Conservation (phyloP, 164 flowering plant genomes). For the Saururus chinensis region DNA sequence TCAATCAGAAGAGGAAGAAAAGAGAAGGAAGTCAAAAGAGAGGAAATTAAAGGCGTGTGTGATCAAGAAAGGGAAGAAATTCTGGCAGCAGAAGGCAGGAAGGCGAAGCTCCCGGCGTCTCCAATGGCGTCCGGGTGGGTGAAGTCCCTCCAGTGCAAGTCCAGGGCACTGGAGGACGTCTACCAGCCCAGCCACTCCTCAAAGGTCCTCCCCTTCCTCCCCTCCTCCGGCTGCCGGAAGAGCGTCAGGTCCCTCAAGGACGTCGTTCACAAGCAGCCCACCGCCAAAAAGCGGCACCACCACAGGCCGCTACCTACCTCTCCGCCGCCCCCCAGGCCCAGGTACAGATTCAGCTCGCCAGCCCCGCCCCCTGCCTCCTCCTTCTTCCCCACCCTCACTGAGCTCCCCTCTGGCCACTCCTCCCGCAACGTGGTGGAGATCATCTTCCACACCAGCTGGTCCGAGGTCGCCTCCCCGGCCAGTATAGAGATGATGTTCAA, state of each 20-base stretch:
- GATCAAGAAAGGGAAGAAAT: too few species aligned
- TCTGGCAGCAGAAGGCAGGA: neutral
- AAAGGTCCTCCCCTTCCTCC: slow-evolving; percentile 20
- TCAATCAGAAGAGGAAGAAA: too few species aligned
- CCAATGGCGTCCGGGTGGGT: slow-evolving; percentile 83
- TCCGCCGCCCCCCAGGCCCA: slow-evolving; percentile 6
- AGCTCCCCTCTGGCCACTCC: slow-evolving; percentile 74
- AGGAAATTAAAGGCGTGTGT: too few species aligned
- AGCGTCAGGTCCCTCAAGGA: slow-evolving; percentile 50
- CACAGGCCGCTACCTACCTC: neutral
- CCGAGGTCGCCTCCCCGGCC: slow-evolving; percentile 48
- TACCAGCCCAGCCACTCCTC: slow-evolving; percentile 27
- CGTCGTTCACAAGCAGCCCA: slow-evolving; percentile 21
- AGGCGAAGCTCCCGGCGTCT: slow-evolving; percentile 9
- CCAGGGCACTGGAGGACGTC: slow-evolving; percentile 69
- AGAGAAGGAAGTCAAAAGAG: too few species aligned
- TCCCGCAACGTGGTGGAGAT: slow-evolving; percentile 93
- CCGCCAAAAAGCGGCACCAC: slow-evolving; percentile 16
- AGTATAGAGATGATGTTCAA: slow-evolving; percentile 82
- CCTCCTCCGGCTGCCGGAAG: slow-evolving; percentile 53
- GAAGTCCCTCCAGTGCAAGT: slow-evolving; percentile 80
- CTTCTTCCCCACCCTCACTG: slow-evolving; percentile 53
- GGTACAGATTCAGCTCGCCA: slow-evolving; percentile 10
- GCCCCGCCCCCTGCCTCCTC: slow-evolving; percentile 18
- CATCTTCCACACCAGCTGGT: slow-evolving; percentile 88